These are phyloP conservation scores for Cyphellophora europaea DNA, from an alignment of 2,329 filamentous ascomycete genomes.

Conservation along the genomic window DNA sequence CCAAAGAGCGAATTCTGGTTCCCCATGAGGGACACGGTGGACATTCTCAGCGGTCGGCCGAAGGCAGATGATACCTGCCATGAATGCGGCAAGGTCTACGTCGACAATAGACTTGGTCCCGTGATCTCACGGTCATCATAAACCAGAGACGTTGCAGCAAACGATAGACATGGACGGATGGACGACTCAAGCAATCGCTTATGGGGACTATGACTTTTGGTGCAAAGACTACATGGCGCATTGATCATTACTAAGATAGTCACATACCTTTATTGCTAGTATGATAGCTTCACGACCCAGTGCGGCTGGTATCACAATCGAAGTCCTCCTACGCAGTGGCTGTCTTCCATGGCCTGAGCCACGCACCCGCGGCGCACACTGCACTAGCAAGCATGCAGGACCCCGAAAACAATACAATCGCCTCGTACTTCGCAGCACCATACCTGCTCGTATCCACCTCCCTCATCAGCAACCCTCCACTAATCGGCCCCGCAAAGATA, in stretches of 20 bases:
- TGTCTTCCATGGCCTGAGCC: no score
- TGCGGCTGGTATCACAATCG: no score
- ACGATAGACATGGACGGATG: no score
- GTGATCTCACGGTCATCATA: neutral
- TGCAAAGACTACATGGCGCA: no score
- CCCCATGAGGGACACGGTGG: slow-evolving; percentile 67
- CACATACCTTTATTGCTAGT: no score
- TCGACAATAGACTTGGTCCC: neutral
- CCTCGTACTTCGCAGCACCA: slow-evolving; percentile 10
- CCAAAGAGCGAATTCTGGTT: slow-evolving; percentile 83
- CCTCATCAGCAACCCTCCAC: slow-evolving; percentile 9
- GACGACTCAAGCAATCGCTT: no score
- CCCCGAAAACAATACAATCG: slow-evolving; percentile 16
- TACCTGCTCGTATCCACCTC: slow-evolving; percentile 4
- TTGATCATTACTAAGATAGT: no score
- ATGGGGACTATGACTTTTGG: no score
- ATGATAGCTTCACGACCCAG: no score
- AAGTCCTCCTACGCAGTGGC: no score
- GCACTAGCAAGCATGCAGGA: slow-evolving; percentile 16
- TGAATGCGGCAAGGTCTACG: slow-evolving; percentile 14
- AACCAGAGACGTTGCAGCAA: no score
- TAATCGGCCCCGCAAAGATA: slow-evolving; percentile 18
- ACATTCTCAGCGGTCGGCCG: slow-evolving; percentile 70
- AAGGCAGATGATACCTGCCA: slow-evolving; percentile 19
- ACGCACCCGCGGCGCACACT: no score